phyloP scores from a whole-genome alignment of 345 rosid species.

The Moricandia moricandioides region DNA sequence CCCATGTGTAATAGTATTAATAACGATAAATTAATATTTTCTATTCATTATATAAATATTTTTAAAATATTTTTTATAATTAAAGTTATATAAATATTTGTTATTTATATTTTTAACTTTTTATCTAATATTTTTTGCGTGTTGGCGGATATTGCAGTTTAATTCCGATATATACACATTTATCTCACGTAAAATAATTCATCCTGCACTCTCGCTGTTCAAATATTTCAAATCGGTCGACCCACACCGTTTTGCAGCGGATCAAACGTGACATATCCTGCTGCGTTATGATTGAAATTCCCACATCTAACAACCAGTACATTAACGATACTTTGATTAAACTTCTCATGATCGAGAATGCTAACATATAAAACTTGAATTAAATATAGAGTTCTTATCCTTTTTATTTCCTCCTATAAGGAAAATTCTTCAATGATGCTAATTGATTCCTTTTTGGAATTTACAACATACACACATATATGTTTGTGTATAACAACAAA shows the following conservation, averaged over 20 bases:
- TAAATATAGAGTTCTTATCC: slow-evolving; percentile 7
- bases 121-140: too few species aligned
- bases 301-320: not conserved
- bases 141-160: too few species aligned
- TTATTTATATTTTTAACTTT: too few species aligned
- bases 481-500: not conserved
- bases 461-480: not conserved
- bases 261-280: not conserved
- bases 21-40: too few species aligned
- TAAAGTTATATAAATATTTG: too few species aligned
- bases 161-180: too few species aligned
- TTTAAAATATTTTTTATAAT: too few species aligned
- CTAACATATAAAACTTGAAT: not conserved
- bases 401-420: not conserved
- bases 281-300: not conserved
- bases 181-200: too few species aligned
- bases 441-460: not conserved
- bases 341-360: not conserved
- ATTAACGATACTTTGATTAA: not conserved
- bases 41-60: too few species aligned
- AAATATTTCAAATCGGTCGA: not conserved
- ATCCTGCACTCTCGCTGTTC: not conserved
- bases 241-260: too few species aligned
- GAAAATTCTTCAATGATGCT: slow-evolving; percentile 6
- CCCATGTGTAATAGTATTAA: too few species aligned